Evolutionary conservation across 306 rosid genomes (phyloP).

Genomic region (Dicorynia guianensis): DNA sequence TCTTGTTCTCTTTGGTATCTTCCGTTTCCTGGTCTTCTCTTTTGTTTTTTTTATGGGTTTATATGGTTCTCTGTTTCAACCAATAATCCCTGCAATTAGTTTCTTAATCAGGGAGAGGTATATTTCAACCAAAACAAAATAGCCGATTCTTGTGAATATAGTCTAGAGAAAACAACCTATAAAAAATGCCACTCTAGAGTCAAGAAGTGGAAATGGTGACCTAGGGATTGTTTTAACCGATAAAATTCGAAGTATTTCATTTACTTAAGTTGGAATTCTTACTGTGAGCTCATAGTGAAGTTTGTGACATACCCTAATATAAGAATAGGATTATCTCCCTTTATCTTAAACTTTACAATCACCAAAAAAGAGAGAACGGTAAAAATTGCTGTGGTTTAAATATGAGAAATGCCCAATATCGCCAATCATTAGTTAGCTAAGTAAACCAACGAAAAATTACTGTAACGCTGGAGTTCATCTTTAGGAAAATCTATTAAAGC

Average conservation of each 20-base stretch:
- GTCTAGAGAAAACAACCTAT: not conserved
- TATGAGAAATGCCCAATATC: no score
- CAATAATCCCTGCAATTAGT: not conserved
- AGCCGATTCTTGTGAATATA: not conserved
- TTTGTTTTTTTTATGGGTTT: not conserved
- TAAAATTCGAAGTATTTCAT: no score
- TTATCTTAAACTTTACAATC: no score
- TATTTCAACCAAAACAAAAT: not conserved
- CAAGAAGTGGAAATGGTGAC: no score
- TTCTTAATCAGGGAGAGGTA: not conserved
- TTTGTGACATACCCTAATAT: no score
- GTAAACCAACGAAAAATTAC: not conserved
- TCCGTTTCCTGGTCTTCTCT: not conserved
- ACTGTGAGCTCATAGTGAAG: no score
- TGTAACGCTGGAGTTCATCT: not conserved
- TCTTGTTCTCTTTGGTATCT: not conserved
- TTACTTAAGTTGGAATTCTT: no score
- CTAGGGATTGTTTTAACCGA: no score
- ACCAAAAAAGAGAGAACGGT: not conserved
- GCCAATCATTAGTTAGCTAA: no score
- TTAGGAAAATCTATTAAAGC: slow-evolving; percentile 11
- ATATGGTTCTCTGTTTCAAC: not conserved
- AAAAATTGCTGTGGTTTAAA: no score
- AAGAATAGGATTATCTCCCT: no score
- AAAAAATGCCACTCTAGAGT: not conserved